Evolutionary conservation across 1,284 basidiomycete genomes (phyloP).

Genomic region (Puccinia coronata): DNA sequence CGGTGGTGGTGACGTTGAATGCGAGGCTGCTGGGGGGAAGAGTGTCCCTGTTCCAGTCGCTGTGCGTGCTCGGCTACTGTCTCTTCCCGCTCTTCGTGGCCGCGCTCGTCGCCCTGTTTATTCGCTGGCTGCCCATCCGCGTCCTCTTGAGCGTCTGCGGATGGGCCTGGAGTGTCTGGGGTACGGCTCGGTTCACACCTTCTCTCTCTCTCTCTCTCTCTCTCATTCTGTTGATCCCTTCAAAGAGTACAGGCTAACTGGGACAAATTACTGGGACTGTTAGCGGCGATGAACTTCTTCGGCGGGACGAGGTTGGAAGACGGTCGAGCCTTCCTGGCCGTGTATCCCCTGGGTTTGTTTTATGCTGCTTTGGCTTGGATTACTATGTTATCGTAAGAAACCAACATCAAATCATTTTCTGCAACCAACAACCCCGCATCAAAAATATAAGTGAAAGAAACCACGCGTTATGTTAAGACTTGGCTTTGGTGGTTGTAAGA

Average conservation of each 20-base stretch:
- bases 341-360: conserved; percentile 77
- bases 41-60: conserved; percentile 92
- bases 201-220: conserved; percentile 15
- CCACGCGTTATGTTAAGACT: too few species aligned
- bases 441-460: too few species aligned
- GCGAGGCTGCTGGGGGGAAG: conserved; percentile 92
- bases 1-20: conserved; percentile 84
- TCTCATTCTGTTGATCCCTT: not conserved
- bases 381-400: conserved; percentile 55
- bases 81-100: conserved; percentile 85
- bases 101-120: conserved; percentile 79
- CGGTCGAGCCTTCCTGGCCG: conserved; percentile 80
- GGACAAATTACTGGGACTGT: too few species aligned
- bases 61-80: conserved; percentile 87
- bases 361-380: conserved; percentile 61
- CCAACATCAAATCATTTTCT: too few species aligned
- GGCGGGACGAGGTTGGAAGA: conserved; percentile 88
- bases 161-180: conserved; percentile 95
- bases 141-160: conserved; percentile 77
- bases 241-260: not conserved
- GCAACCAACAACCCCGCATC: too few species aligned
- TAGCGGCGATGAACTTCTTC: conserved; percentile 89
- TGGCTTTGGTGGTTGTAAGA: too few species aligned
- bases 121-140: conserved; percentile 79
- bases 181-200: too few species aligned